Percentiles rank a stretch among this genome's conserved stretches.
phyloP scores from a whole-genome alignment of 371 early-diverging fungal species.

The Actinomucor elegans region DNA sequence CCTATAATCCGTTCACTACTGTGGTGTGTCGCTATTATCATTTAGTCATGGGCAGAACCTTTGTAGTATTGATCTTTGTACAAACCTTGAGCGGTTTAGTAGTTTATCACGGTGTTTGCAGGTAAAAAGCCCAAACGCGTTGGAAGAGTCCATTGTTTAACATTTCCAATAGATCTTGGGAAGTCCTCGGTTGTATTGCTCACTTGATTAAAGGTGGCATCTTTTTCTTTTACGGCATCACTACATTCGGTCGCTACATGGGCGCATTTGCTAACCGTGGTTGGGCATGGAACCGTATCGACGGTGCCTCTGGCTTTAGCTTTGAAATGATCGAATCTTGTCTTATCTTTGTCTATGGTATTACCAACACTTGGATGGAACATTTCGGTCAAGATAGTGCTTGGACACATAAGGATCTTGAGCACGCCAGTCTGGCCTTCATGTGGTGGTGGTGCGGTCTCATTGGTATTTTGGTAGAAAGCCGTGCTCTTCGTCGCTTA shows the following conservation, averaged over 20 bases:
- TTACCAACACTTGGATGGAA: slow-evolving; percentile 67
- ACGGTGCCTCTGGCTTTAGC: slow-evolving; percentile 36
- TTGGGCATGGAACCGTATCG: slow-evolving; percentile 51
- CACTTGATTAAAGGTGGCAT: slow-evolving; percentile 55
- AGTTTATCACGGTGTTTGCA: slow-evolving; percentile 52
- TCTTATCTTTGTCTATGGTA: slow-evolving; percentile 60
- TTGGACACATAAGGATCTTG: slow-evolving; percentile 68
- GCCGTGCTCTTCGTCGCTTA: slow-evolving; percentile 45
- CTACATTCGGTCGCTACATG: slow-evolving; percentile 47
- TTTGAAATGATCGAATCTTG: slow-evolving; percentile 50
- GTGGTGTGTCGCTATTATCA: slow-evolving; percentile 43
- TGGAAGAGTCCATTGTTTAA: not conserved
- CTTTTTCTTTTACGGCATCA: slow-evolving; percentile 48
- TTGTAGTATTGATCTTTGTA: slow-evolving; percentile 42
- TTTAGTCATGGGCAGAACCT: slow-evolving; percentile 38
- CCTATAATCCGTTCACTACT: slow-evolving; percentile 46
- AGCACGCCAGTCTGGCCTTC: slow-evolving; percentile 64
- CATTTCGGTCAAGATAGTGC: slow-evolving; percentile 52
- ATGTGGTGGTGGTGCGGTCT: slow-evolving; percentile 69
- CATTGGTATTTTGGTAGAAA: slow-evolving; percentile 54
- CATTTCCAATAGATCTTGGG: slow-evolving; percentile 31
- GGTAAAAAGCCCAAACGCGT: slow-evolving; percentile 7
- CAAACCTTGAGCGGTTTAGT: slow-evolving; percentile 49
- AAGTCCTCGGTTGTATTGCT: slow-evolving; percentile 47
- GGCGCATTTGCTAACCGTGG: slow-evolving; percentile 50